Evolutionary conservation across 139 green algal genomes (phyloP).

Genomic region (Spirogloea muscicola): DNA sequence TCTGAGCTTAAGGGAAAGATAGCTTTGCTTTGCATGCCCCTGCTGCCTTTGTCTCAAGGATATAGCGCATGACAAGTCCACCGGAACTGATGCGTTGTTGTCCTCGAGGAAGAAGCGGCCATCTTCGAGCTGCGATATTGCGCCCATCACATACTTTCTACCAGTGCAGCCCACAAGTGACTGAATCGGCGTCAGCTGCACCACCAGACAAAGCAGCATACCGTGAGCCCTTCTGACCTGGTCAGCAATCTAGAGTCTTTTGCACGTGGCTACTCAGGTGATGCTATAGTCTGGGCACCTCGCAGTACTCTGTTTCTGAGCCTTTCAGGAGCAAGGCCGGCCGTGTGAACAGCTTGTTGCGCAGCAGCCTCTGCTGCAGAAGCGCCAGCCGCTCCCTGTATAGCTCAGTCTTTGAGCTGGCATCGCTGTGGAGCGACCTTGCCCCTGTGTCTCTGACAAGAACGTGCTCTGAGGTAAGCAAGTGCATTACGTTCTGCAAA

Average conservation of each 20-base stretch:
- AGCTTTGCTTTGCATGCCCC: too few species aligned
- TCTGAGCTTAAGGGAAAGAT: not conserved
- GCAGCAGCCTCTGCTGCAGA: conserved; percentile 14
- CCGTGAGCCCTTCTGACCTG: too few species aligned
- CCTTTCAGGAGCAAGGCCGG: conserved; percentile 8
- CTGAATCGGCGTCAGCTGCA: conserved; percentile 48
- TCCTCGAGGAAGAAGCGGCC: conserved; percentile 77
- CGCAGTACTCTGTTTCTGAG: not conserved
- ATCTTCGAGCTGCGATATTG: conserved; percentile 71
- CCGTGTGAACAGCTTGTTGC: conserved; percentile 13
- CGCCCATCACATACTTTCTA: conserved; percentile 64
- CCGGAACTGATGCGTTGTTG: conserved; percentile 60
- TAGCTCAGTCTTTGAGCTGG: conserved; percentile 14
- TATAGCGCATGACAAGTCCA: conserved; percentile 68
- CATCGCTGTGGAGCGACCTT: conserved; percentile 4
- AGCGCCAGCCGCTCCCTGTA: conserved; percentile 24
- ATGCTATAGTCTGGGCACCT: too few species aligned
- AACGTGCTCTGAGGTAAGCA: too few species aligned
- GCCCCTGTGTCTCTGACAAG: not conserved
- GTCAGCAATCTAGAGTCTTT: too few species aligned
- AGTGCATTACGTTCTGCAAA: too few species aligned
- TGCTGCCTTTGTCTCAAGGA: too few species aligned
- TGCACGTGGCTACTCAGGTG: too few species aligned
- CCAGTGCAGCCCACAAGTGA: conserved; percentile 23
- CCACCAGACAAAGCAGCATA: too few species aligned